These are phyloP conservation scores for Condylostoma magnum DNA, from an alignment of 169 alveolate genomes.

Conservation along the genomic window DNA sequence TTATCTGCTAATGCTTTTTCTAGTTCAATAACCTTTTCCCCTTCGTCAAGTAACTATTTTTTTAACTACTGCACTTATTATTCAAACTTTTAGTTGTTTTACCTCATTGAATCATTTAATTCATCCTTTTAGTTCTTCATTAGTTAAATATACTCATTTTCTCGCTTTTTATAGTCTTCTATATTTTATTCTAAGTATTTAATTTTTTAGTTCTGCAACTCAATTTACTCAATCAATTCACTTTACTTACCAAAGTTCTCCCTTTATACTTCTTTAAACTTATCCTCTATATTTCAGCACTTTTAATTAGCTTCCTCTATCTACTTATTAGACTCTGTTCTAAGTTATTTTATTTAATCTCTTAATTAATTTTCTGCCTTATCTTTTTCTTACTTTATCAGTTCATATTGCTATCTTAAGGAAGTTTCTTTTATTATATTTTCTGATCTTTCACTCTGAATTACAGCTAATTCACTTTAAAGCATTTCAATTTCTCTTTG, in stretches of 20 bases:
- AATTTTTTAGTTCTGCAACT: constrained; percentile 55
- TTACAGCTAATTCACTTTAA: constrained; percentile 36
- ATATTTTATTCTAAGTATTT: constrained; percentile 45
- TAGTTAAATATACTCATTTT: constrained; percentile 49
- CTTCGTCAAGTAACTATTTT: constrained; percentile 35
- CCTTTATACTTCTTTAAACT: constrained; percentile 61
- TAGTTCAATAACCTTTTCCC: constrained; percentile 56
- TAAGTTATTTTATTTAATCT: constrained; percentile 38
- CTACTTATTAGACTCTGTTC: constrained; percentile 40
- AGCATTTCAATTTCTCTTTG: constrained; percentile 45
- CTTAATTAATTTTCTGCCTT: constrained; percentile 47
- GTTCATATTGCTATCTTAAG: constrained; percentile 25
- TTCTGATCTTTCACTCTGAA: constrained; percentile 42
- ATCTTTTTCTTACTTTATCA: constrained; percentile 47
- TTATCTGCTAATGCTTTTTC: constrained; percentile 33
- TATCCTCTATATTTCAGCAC: constrained; percentile 49
- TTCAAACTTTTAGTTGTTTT: constrained; percentile 48
- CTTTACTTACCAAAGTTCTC: constrained; percentile 39
- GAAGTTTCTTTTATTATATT: constrained; percentile 47
- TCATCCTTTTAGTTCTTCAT: constrained; percentile 60
- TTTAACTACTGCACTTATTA: constrained; percentile 40
- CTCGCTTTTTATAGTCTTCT: constrained; percentile 59
- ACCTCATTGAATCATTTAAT: constrained; percentile 44
- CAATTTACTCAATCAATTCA: constrained; percentile 75
- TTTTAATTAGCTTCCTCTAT: constrained; percentile 44